Conservation (phyloP, 169 alveolate genomes). For the Cryptosporidium ryanae region DNA sequence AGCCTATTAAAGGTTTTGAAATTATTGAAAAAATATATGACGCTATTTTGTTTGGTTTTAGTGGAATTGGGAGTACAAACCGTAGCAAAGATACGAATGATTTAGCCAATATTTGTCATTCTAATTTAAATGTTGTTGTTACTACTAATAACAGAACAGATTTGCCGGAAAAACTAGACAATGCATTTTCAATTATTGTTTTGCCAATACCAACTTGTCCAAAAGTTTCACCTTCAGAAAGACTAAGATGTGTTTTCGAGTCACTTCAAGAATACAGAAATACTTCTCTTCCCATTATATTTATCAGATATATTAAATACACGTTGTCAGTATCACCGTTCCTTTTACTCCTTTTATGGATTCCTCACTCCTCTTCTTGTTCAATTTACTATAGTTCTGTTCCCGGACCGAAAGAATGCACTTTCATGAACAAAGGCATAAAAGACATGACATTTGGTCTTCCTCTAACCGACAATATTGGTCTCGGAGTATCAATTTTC, state of each 20-base stretch:
- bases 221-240: constrained; percentile 58
- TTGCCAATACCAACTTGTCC: constrained; percentile 73
- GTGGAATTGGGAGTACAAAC: background rate
- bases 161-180: constrained; percentile 50
- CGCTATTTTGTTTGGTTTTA: background rate
- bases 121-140: constrained; percentile 65
- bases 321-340: constrained; percentile 45
- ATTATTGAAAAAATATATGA: background rate
- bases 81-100: constrained; percentile 9
- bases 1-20: background rate
- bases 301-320: constrained; percentile 55
- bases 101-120: constrained; percentile 23
- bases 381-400: constrained; percentile 70
- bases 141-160: constrained; percentile 61
- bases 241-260: constrained; percentile 70
- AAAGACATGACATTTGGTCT: constrained; percentile 68
- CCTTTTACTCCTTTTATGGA: constrained; percentile 40
- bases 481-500: constrained; percentile 49
- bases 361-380: constrained; percentile 59
- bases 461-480: constrained; percentile 65
- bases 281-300: constrained; percentile 61
- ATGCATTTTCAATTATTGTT: constrained; percentile 63
- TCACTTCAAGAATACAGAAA: constrained; percentile 68
- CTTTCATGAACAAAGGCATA: constrained; percentile 21
- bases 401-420: constrained; percentile 66